phyloP scores from a whole-genome alignment of 495 filamentous ascomycete genomes.

The Aspergillus affinis region DNA sequence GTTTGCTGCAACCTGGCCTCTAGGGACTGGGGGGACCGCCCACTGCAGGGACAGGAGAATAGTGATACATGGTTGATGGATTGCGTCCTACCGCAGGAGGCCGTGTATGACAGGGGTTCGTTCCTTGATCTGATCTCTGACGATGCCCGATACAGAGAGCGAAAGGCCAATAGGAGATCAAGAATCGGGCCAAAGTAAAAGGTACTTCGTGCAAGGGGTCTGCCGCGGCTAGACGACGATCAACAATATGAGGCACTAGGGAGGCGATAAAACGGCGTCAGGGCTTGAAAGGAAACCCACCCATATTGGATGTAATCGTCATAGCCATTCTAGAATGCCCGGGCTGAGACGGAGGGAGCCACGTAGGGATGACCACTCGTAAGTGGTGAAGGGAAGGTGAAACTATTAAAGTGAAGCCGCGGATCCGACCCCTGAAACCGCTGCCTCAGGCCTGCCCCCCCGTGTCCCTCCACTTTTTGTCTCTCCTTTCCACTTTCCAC shows the following conservation, averaged over 20 bases:
- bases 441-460: slow-evolving; percentile 11
- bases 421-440: slow-evolving; percentile 11
- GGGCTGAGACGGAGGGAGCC: too few relatives aligned
- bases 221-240: not conserved
- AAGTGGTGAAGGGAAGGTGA: not conserved
- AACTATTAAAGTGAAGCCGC: slow-evolving; percentile 7
- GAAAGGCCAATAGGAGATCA: not conserved
- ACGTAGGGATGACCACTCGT: not conserved
- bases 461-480: slow-evolving; percentile 10
- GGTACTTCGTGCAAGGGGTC: not conserved
- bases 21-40: not conserved
- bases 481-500: slow-evolving; percentile 10
- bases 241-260: not conserved
- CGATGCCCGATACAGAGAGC: not conserved
- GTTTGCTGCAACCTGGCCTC: slow-evolving; percentile 7
- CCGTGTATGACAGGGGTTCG: not conserved
- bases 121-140: not conserved
- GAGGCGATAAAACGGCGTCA: not conserved
- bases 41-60: not conserved
- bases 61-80: not conserved
- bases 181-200: not conserved
- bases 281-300: not conserved
- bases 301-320: not conserved
- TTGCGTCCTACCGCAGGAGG: not conserved
- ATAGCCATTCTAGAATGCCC: too few relatives aligned